These are phyloP conservation scores for Physcomitrellopsis africana DNA, from an alignment of 225 moss, liverwort and hornwort species.

Conservation along the genomic window DNA sequence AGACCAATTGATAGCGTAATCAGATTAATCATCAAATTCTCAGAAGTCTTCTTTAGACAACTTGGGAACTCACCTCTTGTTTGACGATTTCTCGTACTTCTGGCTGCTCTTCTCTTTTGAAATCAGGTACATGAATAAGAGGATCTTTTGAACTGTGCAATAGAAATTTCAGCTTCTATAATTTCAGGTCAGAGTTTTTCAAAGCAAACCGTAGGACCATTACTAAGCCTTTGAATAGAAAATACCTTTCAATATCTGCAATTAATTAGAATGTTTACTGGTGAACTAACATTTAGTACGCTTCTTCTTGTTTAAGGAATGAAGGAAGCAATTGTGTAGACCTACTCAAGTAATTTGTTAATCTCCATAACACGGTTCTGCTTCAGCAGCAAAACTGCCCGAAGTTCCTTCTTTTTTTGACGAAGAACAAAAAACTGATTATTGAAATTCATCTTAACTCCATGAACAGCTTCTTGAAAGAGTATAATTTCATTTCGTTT, in stretches of 20 bases:
- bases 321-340: slow-evolving; percentile 5
- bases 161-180: background rate
- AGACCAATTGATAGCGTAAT: slow-evolving; percentile 12
- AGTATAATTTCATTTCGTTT: slow-evolving; percentile 87
- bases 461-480: slow-evolving; percentile 79
- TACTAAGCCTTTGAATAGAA: background rate
- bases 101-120: slow-evolving; percentile 72
- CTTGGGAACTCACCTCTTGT: slow-evolving; percentile 50
- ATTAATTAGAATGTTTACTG: background rate
- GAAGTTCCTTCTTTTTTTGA: slow-evolving; percentile 54
- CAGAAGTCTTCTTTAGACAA: background rate
- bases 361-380: slow-evolving; percentile 66
- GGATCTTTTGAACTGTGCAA: slow-evolving; percentile 69
- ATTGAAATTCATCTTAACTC: slow-evolving; percentile 79
- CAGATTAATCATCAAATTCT: slow-evolving; percentile 17
- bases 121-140: slow-evolving; percentile 59
- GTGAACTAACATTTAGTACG: background rate
- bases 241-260: slow-evolving; percentile 15
- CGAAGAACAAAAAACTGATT: slow-evolving; percentile 66
- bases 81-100: slow-evolving; percentile 80
- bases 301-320: background rate
- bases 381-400: slow-evolving; percentile 50
- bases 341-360: slow-evolving; percentile 68
- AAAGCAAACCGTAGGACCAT: background rate
- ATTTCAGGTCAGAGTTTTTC: background rate